Conservation (phyloP, 179 eudicot species). For the Nepenthes alata region DNA sequence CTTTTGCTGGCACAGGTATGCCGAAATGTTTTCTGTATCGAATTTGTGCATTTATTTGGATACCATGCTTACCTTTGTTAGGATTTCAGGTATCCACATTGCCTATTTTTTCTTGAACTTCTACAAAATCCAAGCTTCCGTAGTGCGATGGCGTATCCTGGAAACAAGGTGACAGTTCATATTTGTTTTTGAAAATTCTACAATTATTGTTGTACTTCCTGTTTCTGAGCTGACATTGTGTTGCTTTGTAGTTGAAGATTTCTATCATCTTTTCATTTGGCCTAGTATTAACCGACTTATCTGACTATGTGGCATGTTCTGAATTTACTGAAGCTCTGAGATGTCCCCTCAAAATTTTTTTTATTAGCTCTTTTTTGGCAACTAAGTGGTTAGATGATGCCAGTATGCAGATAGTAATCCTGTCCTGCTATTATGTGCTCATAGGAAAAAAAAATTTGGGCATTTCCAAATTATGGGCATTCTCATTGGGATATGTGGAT, state of each 20-base stretch:
- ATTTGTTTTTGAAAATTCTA: background rate
- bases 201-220: background rate
- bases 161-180: slow-evolving; percentile 50
- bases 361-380: too few species aligned
- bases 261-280: background rate
- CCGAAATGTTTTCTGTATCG: background rate
- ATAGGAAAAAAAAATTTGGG: too few species aligned
- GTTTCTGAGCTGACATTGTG: background rate
- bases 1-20: background rate
- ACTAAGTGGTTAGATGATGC: too few species aligned
- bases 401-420: too few species aligned
- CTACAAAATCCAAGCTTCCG: slow-evolving; percentile 77
- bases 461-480: too few species aligned
- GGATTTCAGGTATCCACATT: slow-evolving; percentile 76
- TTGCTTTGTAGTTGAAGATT: background rate
- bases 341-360: too few species aligned
- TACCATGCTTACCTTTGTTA: background rate
- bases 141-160: slow-evolving; percentile 91
- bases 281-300: background rate
- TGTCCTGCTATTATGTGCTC: too few species aligned
- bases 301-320: background rate
- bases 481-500: too few species aligned
- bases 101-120: slow-evolving; percentile 81
- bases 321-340: too few species aligned
- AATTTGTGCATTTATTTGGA: background rate